phyloP scores from a whole-genome alignment of 2,329 filamentous ascomycete genomes.

The Alternaria dauci region DNA sequence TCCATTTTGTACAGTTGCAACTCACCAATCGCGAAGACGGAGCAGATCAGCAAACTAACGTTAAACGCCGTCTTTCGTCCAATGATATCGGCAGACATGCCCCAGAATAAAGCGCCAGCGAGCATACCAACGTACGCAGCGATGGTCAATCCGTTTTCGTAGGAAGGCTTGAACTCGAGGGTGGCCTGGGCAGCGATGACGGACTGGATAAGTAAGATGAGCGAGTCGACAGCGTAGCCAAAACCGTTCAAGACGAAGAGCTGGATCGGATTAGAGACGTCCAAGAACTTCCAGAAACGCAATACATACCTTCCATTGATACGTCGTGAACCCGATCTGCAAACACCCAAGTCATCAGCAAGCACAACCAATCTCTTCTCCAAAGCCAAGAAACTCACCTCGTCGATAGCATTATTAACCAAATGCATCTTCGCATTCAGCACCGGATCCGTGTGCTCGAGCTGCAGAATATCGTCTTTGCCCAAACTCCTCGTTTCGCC shows the following conservation, averaged over 20 bases:
- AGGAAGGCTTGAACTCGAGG: slow-evolving; percentile 66
- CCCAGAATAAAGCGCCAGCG: slow-evolving; percentile 73
- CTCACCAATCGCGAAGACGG: neutral
- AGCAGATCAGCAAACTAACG: slow-evolving; percentile 68
- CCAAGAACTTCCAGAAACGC: neutral
- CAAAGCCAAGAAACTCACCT: too few relatives aligned
- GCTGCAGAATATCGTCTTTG: slow-evolving; percentile 63
- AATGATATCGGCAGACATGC: slow-evolving; percentile 71
- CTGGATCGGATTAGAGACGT: slow-evolving; percentile 3
- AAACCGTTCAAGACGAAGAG: slow-evolving; percentile 69
- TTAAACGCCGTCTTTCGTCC: slow-evolving; percentile 75
- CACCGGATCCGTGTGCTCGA: slow-evolving; percentile 67
- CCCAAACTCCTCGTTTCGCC: slow-evolving; percentile 24
- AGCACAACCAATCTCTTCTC: neutral
- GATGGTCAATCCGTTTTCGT: slow-evolving; percentile 66
- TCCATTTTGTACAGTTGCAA: neutral
- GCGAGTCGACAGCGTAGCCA: slow-evolving; percentile 66
- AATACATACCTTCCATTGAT: slow-evolving; percentile 56
- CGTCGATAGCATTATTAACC: slow-evolving; percentile 64
- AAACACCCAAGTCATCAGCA: neutral
- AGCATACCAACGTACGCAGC: slow-evolving; percentile 66
- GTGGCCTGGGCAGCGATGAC: slow-evolving; percentile 68
- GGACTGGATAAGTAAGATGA: slow-evolving; percentile 68
- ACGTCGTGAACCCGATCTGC: slow-evolving; percentile 14
- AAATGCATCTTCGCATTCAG: slow-evolving; percentile 73